Conservation (phyloP, 2,329 filamentous ascomycete species). For the Lasiodiplodia hormozganensis region DNA sequence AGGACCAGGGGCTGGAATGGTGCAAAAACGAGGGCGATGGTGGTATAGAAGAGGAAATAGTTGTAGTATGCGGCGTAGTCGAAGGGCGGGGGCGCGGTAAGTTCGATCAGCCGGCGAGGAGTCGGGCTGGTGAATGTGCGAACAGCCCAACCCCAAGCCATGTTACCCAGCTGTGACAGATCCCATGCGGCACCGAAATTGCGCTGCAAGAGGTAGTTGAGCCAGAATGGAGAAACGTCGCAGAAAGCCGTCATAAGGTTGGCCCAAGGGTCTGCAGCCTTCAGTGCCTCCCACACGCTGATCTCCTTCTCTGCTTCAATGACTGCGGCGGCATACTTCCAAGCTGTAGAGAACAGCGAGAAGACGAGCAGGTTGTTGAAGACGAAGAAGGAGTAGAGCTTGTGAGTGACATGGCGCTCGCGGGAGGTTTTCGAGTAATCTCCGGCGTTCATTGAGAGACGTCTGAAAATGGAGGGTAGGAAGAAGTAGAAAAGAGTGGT, state of each 20-base stretch:
- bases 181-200: conserved; percentile 94
- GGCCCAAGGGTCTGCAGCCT: conserved; percentile 66
- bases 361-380: conserved; percentile 98
- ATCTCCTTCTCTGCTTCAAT: conserved; percentile 63
- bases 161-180: conserved; percentile 83
- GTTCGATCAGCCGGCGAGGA: conserved; percentile 87
- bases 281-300: conserved; percentile 69
- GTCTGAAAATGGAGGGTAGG: conserved; percentile 89
- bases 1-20: conserved; percentile 87
- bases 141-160: conserved; percentile 84
- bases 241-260: conserved; percentile 78
- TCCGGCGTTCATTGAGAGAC: conserved; percentile 80
- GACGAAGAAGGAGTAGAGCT: conserved; percentile 94
- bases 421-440: conserved; percentile 91
- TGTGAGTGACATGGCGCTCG: conserved; percentile 87
- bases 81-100: conserved; percentile 89
- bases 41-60: conserved; percentile 94
- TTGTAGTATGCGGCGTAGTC: conserved; percentile 98
- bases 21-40: conserved; percentile 84
- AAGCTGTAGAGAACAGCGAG: conserved; percentile 86
- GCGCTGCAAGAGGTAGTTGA: conserved; percentile 90
- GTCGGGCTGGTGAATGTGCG: conserved; percentile 87
- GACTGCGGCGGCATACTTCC: conserved; percentile 73
- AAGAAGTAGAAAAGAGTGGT: conserved; percentile 87
- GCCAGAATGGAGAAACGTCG: conserved; percentile 87